These are phyloP conservation scores for Trichoderma sp. DNA, from an alignment of 2,329 filamentous ascomycete genomes.

Conservation along the genomic window DNA sequence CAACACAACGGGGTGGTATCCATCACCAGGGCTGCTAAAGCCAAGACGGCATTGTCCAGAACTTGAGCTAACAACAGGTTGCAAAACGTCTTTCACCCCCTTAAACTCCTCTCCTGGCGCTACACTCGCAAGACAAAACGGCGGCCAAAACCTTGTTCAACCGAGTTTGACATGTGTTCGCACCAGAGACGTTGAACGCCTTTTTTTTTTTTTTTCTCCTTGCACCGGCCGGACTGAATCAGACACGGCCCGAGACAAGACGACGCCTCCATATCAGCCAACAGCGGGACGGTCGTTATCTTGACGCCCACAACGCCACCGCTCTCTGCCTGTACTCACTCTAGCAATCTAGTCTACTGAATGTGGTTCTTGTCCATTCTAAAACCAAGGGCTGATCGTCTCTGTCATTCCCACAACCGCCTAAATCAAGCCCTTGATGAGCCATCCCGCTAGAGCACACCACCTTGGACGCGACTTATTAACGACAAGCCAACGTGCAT, in stretches of 20 bases:
- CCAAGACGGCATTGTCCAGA: background rate
- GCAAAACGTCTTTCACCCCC: background rate
- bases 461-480: background rate
- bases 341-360: background rate
- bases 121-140: slow-evolving; percentile 1
- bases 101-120: slow-evolving; percentile 8
- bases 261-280: background rate
- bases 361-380: background rate
- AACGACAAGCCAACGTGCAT: background rate
- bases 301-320: background rate
- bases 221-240: background rate
- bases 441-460: background rate
- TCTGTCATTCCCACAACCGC: background rate
- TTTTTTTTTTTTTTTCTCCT: background rate
- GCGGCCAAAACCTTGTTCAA: slow-evolving; percentile 3
- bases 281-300: background rate
- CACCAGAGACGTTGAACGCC: background rate
- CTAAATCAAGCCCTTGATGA: background rate
- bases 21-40: background rate
- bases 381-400: background rate
- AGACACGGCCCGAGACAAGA: background rate
- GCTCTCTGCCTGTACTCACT: background rate
- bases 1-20: background rate
- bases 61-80: background rate
- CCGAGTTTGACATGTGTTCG: background rate